Evolutionary conservation across 129 eudicot genomes (phyloP).

Genomic region (Scalesia atractyloides): DNA sequence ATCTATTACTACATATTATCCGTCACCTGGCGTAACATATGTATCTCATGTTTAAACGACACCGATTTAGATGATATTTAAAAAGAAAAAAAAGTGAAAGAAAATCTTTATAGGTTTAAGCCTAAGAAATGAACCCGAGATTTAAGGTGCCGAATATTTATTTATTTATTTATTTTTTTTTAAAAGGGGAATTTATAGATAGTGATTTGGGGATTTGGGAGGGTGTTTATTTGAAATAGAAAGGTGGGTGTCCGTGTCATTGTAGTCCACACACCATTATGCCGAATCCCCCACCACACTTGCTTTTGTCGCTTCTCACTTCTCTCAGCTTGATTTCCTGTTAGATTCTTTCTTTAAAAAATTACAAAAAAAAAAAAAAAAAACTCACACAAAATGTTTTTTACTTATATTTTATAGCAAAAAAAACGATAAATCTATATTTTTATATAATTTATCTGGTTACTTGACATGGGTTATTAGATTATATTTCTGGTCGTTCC

Average conservation of each 20-base stretch:
- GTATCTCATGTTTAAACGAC: too few species aligned
- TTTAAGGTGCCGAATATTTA: too few species aligned
- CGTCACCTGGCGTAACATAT: too few species aligned
- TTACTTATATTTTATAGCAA: not conserved
- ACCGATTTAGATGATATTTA: too few species aligned
- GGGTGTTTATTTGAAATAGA: conserved; percentile 1
- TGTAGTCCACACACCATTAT: conserved; percentile 39
- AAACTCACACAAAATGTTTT: not conserved
- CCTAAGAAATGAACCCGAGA: too few species aligned
- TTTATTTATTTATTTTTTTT: too few species aligned
- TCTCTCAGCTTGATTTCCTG: not conserved
- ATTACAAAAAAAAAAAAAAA: not conserved
- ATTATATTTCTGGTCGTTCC: not conserved
- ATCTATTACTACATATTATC: too few species aligned
- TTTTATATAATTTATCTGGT: not conserved
- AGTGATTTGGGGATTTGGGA: conserved; percentile 6
- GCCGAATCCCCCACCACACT: conserved; percentile 39
- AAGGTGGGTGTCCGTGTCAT: conserved; percentile 35
- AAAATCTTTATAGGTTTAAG: too few species aligned
- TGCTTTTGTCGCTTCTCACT: conserved; percentile 40
- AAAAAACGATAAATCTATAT: not conserved
- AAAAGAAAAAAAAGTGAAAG: too few species aligned
- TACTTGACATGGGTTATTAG: not conserved
- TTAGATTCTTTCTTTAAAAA: not conserved
- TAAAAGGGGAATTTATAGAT: not conserved